Evolutionary conservation across 1,139 yeast species (phyloP), one percentile per base, ranked within the genome.

Genomic region (Geotrichum phurueaensis): DNA sequence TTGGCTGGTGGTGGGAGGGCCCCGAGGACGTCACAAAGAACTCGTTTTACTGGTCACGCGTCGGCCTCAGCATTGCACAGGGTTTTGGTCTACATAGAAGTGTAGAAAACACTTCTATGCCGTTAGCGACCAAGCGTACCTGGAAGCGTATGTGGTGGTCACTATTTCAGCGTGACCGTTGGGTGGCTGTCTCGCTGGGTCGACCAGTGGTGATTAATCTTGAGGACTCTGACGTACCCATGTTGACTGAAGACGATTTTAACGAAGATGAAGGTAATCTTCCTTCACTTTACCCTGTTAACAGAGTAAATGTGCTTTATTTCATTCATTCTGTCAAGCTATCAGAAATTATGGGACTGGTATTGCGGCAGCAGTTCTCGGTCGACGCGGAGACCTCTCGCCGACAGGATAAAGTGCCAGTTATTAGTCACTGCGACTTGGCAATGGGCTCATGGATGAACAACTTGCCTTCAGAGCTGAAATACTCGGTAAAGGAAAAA

Each of bases 121-220:
- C 75, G 47, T 65, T 70, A 1, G 75, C 79, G 23, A 88, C 85
- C 61, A 82, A 83, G 69, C 81, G 82, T 62, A 75, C 84, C 60
- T 84, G 89, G 83, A 80, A 86, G 65, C 77, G 91, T 57, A 79
- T 87, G 25, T 89, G 94, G 92, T 89, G 96, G 96, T 79, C 86
- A 63, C 74, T 88, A 31, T 87, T 86, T 71, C 83, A 84, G 63
- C 84, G 88, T 67, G 96, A 88, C 72, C 76, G 91, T 23, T 79
- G 83, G 61, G 84, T 84, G 3, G 85, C 89, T n/a, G 81, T 87
- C 60, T 90, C 92, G 0, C 84, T 86, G 73, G 94, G 95, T 18
- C 78, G 94, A 64, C 95, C 96, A 0, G 77, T 82, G 12, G 78
- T 81, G 65, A 85, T 89, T 60, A 86, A 85, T 67, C 77, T 87